Base-by-base conservation (phyloP, 257 asterid species). In the Solanum acaule region DNA sequence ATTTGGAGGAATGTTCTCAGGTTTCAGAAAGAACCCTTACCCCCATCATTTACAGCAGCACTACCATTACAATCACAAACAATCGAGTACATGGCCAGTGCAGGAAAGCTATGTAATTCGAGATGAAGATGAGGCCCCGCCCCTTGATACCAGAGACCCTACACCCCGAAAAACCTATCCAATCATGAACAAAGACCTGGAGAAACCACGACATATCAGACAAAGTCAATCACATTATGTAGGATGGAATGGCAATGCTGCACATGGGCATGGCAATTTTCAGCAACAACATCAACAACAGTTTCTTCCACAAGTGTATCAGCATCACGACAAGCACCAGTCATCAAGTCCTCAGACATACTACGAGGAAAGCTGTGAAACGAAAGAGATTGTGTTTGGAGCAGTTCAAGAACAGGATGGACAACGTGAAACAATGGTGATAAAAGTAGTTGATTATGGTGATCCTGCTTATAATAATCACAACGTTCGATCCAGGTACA, bases 321-420 rank as follows among this genome's bases (percentile, higher is more conserved):
- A 93, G 46, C 93, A 93, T 72, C 94, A 93, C 87, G 96, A 95
- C 86, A 93, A 92, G 93, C 95, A 95, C 86, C 93, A 91, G 8
- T 92, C 98, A 0, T 16, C 95, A 6, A 90, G 94, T 88, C 92
- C 99, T 2, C 94, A 91, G 70, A 96, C 99, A 6, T 90, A 87
- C 73, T 93, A 92, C 84, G 98, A 95, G 91, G 93, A 92, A 42
- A 93, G 86, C 76, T 67, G 89, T 25, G 98, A 97, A 59, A 88
- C 98, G 4, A 95, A 95, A 5, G 99, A 96, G 90, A 95, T 96
- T 3, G 98, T 96, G 89, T 96, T 96, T 22, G 99, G 99, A 38
- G 99, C 99, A 0, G 96, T 95, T 70, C 99, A 95, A 85, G 98
- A 95, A 88, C 96, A 95, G 91, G 95, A 92, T n/a, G 96, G 93